Conservation (phyloP, 176 grass and related monocot genomes). For the Puccinellia tenuiflora region DNA sequence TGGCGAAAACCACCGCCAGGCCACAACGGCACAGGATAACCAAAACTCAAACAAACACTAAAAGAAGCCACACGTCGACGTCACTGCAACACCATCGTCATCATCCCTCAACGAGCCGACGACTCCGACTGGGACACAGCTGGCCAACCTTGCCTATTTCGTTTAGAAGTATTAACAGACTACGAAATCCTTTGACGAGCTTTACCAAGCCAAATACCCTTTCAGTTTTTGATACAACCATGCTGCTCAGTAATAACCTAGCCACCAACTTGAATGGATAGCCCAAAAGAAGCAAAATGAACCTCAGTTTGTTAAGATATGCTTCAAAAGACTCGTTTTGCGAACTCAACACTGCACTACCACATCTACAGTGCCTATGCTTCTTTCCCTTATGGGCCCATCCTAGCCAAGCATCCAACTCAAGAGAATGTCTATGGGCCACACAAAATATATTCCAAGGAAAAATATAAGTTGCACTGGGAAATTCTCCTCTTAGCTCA, state of each 20-base stretch:
- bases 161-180: no score
- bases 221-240: no score
- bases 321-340: not conserved
- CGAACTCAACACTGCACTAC: not conserved
- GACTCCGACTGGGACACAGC: no score
- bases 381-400: not conserved
- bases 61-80: no score
- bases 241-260: not conserved
- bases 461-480: conserved; percentile 5
- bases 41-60: no score
- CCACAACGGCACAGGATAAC: no score
- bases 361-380: not conserved
- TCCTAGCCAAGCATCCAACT: not conserved
- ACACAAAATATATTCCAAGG: not conserved
- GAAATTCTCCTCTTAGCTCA: not conserved
- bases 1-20: no score
- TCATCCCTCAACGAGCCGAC: no score
- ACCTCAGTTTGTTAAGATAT: not conserved
- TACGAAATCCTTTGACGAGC: not conserved
- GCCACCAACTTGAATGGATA: not conserved
- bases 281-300: not conserved
- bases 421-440: not conserved
- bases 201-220: no score
- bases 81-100: no score
- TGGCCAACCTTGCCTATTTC: no score